Base-by-base conservation (phyloP, 2,329 filamentous ascomycete genomes). In the Trichocomaceae sp. region DNA sequence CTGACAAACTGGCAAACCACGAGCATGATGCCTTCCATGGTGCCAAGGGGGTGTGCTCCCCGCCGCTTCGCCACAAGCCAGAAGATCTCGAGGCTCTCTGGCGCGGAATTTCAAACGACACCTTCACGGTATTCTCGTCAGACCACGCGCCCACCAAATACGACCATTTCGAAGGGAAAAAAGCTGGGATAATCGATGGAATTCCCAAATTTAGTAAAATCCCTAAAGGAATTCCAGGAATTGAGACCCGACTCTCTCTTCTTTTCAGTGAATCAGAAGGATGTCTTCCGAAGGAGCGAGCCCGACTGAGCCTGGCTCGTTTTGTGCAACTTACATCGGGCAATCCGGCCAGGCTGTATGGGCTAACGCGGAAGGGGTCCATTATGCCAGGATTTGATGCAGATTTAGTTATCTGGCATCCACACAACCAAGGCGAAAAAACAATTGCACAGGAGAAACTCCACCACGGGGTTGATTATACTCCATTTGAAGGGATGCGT, bases 391-490 rank as follows among this genome's bases (percentile, higher is more conserved):
- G 79, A 0, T 68, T 64, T 33, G 80, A 83, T 64, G 81, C 81
- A 1, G 81, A 84, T 64, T 64, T 83, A 35, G 77, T 78, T 10
- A 75, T 83, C 19, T 84, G 80, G 79, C 80, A 82, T 64, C 79
- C 79, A 54, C 13, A 48, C 10, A 19, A 42, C n/a, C 13, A 54
- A 54, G 51, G 51, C 9, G 26, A 55, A 31, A 50, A 33, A 5
- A 68, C 37, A 2, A 58, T 58, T 41, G 63, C 76, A 17, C 65
- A 84, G 60, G 69, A 71, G 7, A 77, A 78, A 68, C 64, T 85
- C 58, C 82, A 85, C 65, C 82, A 85, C 63, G 75, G 80, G 57
- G 77, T 83, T 2, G 82, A 85, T 61, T 83, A 85, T 61, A 83
- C 82, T 8, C 82, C 82, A 0, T 85, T 79, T 60, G 82, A 85